These are phyloP conservation scores for Fraxinus latifolia DNA, from an alignment of 305 asterid genomes.

Conservation along the genomic window DNA sequence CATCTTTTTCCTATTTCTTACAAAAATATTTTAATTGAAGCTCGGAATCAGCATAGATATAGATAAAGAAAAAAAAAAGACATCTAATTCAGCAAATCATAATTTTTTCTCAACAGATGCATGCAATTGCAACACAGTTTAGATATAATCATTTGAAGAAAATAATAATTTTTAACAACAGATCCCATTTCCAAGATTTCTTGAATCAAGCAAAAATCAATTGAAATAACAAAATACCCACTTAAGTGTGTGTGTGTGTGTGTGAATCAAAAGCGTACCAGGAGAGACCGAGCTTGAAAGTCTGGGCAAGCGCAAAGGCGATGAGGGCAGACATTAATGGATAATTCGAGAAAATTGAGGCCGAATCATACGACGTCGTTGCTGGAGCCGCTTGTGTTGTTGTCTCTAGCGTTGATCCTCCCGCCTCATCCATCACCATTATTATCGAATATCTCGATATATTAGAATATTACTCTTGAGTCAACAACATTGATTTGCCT, in stretches of 20 bases:
- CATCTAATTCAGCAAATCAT: too few species aligned
- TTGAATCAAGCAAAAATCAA: background rate
- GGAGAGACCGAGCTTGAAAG: constrained; percentile 37
- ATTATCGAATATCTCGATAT: background rate
- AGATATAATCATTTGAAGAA: background rate
- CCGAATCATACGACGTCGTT: constrained; percentile 18
- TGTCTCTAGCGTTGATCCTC: constrained; percentile 25
- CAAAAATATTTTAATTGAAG: background rate
- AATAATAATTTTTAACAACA: background rate
- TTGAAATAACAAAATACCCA: background rate
- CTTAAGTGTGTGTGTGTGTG: background rate
- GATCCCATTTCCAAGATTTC: background rate
- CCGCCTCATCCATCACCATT: constrained; percentile 22
- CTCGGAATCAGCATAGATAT: background rate
- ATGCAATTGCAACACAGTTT: background rate
- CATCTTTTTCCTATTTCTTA: background rate
- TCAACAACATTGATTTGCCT: background rate
- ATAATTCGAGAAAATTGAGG: constrained; percentile 36
- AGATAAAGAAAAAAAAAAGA: too few species aligned
- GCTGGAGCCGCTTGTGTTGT: background rate
- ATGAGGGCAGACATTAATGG: constrained; percentile 41
- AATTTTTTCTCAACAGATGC: background rate
- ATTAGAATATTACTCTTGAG: background rate
- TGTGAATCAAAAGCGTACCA: constrained; percentile 28
- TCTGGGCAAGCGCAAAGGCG: constrained; percentile 43